phyloP scores from a whole-genome alignment of 1,284 basidiomycete species.

The Bondarzewia mesenterica region DNA sequence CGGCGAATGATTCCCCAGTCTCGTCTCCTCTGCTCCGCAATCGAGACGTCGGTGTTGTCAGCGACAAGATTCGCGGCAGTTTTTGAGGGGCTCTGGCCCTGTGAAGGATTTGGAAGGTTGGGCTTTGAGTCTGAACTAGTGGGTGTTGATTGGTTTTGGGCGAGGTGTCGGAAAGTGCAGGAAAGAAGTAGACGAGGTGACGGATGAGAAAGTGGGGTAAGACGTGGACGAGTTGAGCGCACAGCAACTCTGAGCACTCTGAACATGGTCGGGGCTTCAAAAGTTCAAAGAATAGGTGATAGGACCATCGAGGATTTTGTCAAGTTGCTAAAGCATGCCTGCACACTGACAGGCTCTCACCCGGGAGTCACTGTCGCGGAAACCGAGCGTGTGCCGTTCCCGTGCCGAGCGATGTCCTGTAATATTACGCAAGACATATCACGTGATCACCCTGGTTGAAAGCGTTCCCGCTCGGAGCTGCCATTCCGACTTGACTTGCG shows the following conservation, averaged over 20 bases:
- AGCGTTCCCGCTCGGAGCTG: no score
- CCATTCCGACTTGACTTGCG: no score
- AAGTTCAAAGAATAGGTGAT: no score
- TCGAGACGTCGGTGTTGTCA: slow-evolving; percentile 9
- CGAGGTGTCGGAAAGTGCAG: background rate
- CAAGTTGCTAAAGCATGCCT: no score
- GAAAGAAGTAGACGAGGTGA: background rate
- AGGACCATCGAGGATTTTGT: no score
- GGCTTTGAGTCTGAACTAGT: background rate
- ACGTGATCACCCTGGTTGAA: no score
- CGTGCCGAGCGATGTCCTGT: no score
- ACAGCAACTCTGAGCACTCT: background rate
- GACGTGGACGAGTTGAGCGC: background rate
- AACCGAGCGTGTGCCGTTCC: no score
- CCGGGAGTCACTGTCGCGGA: no score
- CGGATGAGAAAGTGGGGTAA: background rate
- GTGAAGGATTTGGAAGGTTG: background rate
- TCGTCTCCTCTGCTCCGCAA: slow-evolving; percentile 48
- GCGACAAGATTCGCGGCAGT: background rate
- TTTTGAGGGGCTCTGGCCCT: background rate
- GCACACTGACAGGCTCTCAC: no score
- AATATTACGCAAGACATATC: no score
- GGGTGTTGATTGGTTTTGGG: background rate
- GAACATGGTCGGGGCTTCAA: background rate
- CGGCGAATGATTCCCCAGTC: slow-evolving; percentile 65